phyloP scores from a whole-genome alignment of 73 alveolate genomes.

The Uronychia setigera region DNA sequence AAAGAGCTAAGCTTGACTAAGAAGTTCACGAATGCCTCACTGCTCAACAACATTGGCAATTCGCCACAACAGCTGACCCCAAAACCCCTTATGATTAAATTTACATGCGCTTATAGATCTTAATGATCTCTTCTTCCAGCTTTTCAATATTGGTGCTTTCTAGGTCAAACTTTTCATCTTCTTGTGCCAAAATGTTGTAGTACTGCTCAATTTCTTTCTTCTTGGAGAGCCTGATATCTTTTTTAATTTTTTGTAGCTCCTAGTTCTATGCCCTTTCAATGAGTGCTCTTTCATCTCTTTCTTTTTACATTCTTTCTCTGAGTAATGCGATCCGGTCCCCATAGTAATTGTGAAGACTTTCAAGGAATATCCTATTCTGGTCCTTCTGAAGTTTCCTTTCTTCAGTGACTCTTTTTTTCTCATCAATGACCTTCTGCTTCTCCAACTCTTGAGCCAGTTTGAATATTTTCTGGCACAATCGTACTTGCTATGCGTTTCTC shows the following conservation, averaged over 20 bases:
- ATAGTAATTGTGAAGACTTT: too few species aligned
- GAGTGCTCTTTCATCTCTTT: slow-evolving; percentile 20
- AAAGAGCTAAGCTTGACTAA: too few species aligned
- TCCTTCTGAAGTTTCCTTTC: background rate
- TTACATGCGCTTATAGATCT: slow-evolving; percentile 25
- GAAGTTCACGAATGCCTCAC: too few species aligned
- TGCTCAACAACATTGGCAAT: too few species aligned
- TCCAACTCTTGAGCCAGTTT: slow-evolving; percentile 44
- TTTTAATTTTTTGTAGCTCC: slow-evolving; percentile 36
- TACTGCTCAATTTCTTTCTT: slow-evolving; percentile 30
- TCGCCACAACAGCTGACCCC: too few species aligned
- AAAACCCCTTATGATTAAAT: too few species aligned
- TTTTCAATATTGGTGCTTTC: slow-evolving; percentile 28
- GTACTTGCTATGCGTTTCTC: slow-evolving; percentile 45
- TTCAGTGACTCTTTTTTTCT: slow-evolving; percentile 40
- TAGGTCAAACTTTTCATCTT: slow-evolving; percentile 36
- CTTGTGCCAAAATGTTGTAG: slow-evolving; percentile 24
- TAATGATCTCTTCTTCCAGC: slow-evolving; percentile 33
- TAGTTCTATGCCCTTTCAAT: slow-evolving; percentile 21
- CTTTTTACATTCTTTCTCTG: slow-evolving; percentile 34
- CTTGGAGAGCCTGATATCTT: slow-evolving; percentile 21
- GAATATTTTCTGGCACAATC: slow-evolving; percentile 40
- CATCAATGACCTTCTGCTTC: slow-evolving; percentile 38
- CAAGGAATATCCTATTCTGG: slow-evolving; percentile 26
- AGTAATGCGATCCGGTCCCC: too few species aligned